Evolutionary conservation across 148 eudicot genomes (phyloP), one percentile per base, ranked within the genome.

Genomic region (Rhododendron kiyosumense): DNA sequence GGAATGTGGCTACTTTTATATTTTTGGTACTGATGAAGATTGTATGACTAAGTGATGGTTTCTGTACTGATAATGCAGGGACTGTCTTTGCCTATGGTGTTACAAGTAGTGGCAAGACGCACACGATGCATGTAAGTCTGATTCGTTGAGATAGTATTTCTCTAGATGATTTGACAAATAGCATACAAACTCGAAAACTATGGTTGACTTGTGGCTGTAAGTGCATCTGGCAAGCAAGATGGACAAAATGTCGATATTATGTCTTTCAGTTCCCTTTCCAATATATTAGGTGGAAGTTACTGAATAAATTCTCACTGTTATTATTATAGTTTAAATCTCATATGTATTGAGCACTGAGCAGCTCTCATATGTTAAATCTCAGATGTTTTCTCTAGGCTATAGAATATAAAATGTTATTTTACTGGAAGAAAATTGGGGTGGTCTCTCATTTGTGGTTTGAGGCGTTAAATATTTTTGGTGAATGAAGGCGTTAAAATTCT

Each of bases 31-130:
- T 20, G 79, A n/a, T 77, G n/a, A 18, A 65, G 26, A 3, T 22
- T 54, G 49, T 18, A 26, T 45, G 14, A 59, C 78, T 82, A 54
- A 82, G 73, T 54, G 88, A 83, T 57, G 65, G 63, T 43, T 36
- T 83, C 81, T 24, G 22, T 78, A 57, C 26, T 86, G 83, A 63
- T 83, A 36, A 79, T 94, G 92, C 91, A 97, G 98, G 98, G 81
- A 97, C 99, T 18, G 99, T 97, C 81, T 97, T 97, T 90, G 99
- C 99, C 87, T 97, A 97, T 90, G 99, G 99, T 87, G 99, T 97
- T 86, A 97, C 99, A 83, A 97, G 99, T 81, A 97, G 98, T 92
- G 99, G 99, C 85, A 97, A 97, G 93, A 97, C 99, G 6, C 98
- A 97, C 89, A 97, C 99, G 32, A 97, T 97, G 99, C 99, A 97